Evolutionary conservation across 768 basidiomycete genomes (phyloP), one percentile per base, ranked within the genome.

Genomic region (Termitomyces sp.): DNA sequence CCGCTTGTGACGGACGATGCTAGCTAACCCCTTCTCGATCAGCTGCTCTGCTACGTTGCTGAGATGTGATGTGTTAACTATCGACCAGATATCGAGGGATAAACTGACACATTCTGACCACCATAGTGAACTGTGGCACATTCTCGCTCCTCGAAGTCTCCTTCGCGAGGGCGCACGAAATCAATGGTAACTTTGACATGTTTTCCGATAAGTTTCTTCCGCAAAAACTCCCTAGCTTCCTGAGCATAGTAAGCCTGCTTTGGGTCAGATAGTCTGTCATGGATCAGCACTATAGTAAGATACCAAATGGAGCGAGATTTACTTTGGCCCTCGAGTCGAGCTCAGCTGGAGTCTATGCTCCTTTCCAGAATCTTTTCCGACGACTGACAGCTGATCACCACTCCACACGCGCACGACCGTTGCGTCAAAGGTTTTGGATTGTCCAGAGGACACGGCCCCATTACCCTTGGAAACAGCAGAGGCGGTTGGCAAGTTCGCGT

Each of bases 1-100:
- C 21, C 92, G 85, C 66, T 86, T 89, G 72, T 99, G 96, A 45
- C 96, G 86, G 27, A 98, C 85, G 10, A 90, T 88, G 55, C 85
- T 89, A 3, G 93, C 92, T 30, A 96, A 74, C 46, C 97, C 96
- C 65, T 93, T 94, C 67, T 98, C 97, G 51, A 98, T 85, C 34
- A 99, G 73, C 67, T 94, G 90, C 66, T 96, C 94, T 0, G 95
- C 90, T 50, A 98, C 76, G 66, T 97, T 98, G 52, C 91, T 96
- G 61, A n/a, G 37, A 30, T 44, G 19, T 16, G 55, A 17, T 46
- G 59, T 59, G 35, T 58, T 48, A 47, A 46, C 47, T 21, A 25
- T 27, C 0, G 27, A 7, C 21, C 34, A 55, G 25, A 12, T 46
- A 28, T 21, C 40, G 2, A 37, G 6, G 11, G 47, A 40, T 37